Base-by-base conservation (phyloP, 805 yeast genomes). In the Komagataella kurtzmanii region DNA sequence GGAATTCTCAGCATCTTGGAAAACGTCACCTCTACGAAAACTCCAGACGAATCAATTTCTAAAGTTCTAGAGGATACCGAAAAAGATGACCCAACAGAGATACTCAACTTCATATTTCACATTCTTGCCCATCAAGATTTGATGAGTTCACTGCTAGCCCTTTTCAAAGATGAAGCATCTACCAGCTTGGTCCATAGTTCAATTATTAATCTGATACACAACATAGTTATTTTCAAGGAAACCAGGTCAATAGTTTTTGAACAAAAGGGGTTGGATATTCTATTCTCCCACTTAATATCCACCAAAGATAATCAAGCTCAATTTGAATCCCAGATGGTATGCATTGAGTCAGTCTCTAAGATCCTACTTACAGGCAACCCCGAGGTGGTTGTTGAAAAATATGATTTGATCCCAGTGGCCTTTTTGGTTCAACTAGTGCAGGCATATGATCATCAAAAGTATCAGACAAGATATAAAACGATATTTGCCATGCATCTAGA, bases 351-450 rank as follows among this genome's bases (percentile, higher is more conserved):
- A 30, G 40, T 30, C 40, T 30, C 40, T 14, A 10, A 30, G 40
- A 30, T 30, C 40, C 10, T 30, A 10, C 40, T 30, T 30, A 30
- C 40, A 30, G 8, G 14, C 14, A 30, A 30, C 14, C 40, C 40
- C 2, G 40, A 30, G 40, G n/a, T 30, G 8, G 40, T 8, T 2
- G 40, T 30, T 30, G 40, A 30, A 30, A 30, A 30, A 14, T 30
- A 30, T 14, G 40, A 30, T 10, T 3, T 30, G 40, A 30, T 14
- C 14, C 40, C 74, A 21, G 58, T 77, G 7, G 77, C 80, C 0
- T 78, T 77, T 54, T 61, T 79, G 47, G 59, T 69, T 3, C 83
- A 79, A 57, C 60, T 75, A 7, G 53, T 77, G 21, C 74, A 75
- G 1, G 73, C 66, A 49, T 72, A 70, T 52, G 64, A 59, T 47